These are phyloP conservation scores for Pseudogymnoascus sp. DNA, from an alignment of 2,329 filamentous ascomycete genomes.

Conservation along the genomic window DNA sequence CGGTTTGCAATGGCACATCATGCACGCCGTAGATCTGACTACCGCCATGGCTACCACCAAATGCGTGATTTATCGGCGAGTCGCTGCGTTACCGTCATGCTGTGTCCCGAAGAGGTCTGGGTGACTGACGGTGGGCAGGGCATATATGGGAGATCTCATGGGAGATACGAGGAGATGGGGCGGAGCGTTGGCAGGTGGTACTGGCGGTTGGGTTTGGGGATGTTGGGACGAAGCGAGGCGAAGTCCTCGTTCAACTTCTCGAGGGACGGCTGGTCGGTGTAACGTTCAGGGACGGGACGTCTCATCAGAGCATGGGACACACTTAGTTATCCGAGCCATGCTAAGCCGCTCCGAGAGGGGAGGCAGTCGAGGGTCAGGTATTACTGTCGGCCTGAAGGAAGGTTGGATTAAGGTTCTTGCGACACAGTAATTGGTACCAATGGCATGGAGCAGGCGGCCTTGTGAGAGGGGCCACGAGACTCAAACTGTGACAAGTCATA, in stretches of 20 bases:
- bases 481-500: background rate
- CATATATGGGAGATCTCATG: background rate
- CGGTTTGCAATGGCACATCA: background rate
- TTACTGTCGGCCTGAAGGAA: background rate
- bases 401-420: conserved; percentile 3
- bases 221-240: background rate
- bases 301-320: background rate
- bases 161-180: background rate
- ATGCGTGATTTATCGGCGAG: background rate
- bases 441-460: background rate
- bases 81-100: background rate
- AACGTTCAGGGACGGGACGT: background rate
- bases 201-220: background rate
- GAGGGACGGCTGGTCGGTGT: conserved; percentile 1
- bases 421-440: background rate
- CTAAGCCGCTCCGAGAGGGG: background rate
- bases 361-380: background rate
- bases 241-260: background rate
- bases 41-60: background rate
- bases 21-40: background rate
- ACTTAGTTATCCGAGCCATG: background rate
- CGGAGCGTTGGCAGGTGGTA: background rate
- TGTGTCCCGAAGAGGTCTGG: background rate
- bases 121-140: background rate
- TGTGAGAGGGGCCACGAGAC: conserved; percentile 5